Evolutionary conservation across 1,284 basidiomycete species (phyloP), one percentile per base, ranked within the genome.

Genomic region (Xanthoconium separans): DNA sequence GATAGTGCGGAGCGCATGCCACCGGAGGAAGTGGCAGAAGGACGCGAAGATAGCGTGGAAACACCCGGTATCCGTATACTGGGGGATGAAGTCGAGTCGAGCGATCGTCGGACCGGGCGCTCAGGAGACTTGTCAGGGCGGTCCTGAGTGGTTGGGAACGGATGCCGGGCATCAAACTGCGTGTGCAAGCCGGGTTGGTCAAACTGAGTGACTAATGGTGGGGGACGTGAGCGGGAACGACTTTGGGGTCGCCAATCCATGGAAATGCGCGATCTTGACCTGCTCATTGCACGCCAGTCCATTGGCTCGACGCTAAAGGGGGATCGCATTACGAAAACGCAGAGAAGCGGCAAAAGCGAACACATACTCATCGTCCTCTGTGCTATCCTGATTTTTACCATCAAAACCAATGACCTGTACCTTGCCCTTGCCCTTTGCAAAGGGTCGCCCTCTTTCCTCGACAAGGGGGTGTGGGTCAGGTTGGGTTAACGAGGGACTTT

Each of bases 281-380:
- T 84, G 66, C 92, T 95, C 66, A 93, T 85, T 18, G 90, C 89
- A 43, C 94, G 83, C 94, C 95, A 98, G 69, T 98, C 96, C 89
- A 98, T 97, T 39, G 80, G 77, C 53, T 79, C 69, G 61, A 75
- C 73, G 55, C 84, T 87, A 56, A 37, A 55, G 56, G 44, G 30
- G 48, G 53, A 51, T 62, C 61, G 60, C 55, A 65, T 63, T 58
- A 59, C 57, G 56, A 61, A 58, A 53, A 43, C 51, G 44, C 49
- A 50, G 44, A 51, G 44, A 1, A 51, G 50, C 11, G 59, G 56
- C 62, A 67, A 62, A 70, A 68, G 62, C 61, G 61, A 63, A 51
- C 47, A 89, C 90, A 76, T 73, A 94, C 93, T 90, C 89, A 61
- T 77, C 76, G 47, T 89, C 86, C 64, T 86, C 83, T 54, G 75